phyloP scores from a whole-genome alignment of 768 basidiomycete species.

The Pulveroboletus sp. region DNA sequence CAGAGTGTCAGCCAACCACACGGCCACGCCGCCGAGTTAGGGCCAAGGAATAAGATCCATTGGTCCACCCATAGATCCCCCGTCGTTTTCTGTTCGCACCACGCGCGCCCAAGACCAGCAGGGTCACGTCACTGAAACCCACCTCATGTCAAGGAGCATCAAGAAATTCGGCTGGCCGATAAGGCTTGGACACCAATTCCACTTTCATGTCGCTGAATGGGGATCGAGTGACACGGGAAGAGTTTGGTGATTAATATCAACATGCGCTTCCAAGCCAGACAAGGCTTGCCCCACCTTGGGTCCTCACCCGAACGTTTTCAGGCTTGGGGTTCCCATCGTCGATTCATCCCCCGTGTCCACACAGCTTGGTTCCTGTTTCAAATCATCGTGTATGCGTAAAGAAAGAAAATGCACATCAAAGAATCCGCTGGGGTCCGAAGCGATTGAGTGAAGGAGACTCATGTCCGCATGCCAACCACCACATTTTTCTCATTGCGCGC shows the following conservation, averaged over 20 bases:
- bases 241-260: slow-evolving; percentile 1
- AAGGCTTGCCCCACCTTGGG: not conserved
- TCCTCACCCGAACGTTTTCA: not conserved
- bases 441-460: not conserved
- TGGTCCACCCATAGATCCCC: slow-evolving; percentile 1
- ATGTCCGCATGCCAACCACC: slow-evolving; percentile 1
- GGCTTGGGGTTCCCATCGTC: not conserved
- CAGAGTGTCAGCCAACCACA: not conserved
- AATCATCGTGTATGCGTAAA: not conserved
- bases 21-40: not conserved
- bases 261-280: slow-evolving; percentile 3
- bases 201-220: not conserved
- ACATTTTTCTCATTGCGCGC: not conserved
- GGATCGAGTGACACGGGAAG: not conserved
- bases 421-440: not conserved
- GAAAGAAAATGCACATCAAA: not conserved
- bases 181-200: not conserved
- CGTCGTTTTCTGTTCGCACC: not conserved
- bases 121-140: not conserved
- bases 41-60: not conserved
- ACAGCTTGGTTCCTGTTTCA: not conserved
- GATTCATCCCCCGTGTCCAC: not conserved
- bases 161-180: slow-evolving; percentile 1
- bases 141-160: slow-evolving; percentile 3
- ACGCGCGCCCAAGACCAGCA: not conserved